Conservation (phyloP, 2,329 filamentous ascomycete species). For the Albifimbria verrucaria region DNA sequence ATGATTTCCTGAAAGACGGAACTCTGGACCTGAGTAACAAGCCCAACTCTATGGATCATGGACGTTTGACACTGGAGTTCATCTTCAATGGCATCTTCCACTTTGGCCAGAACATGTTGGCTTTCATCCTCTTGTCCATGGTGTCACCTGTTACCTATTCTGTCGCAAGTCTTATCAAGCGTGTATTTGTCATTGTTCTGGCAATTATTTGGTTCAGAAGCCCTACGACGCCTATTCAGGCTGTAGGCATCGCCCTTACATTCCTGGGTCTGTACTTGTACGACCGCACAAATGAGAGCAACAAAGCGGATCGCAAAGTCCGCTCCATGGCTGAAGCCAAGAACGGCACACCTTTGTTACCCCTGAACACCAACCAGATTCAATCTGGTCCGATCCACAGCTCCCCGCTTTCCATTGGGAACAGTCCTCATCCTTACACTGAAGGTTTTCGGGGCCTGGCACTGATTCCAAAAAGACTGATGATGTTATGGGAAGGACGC, state of each 20-base stretch:
- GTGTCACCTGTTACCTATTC: constrained; percentile 97
- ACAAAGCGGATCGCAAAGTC: constrained; percentile 81
- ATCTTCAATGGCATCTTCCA: constrained; percentile 97
- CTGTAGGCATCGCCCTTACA: constrained; percentile 79
- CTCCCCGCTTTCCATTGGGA: constrained; percentile 20
- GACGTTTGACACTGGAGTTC: constrained; percentile 76
- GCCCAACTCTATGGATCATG: constrained; percentile 72
- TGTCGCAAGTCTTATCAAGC: constrained; percentile 92
- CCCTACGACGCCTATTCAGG: constrained; percentile 79
- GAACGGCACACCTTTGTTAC: constrained; percentile 55
- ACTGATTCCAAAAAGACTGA: constrained; percentile 57
- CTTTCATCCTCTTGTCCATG: constrained; percentile 87
- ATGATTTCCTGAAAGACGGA: constrained; percentile 79
- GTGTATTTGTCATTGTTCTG: constrained; percentile 93
- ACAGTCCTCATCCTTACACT: constrained; percentile 37
- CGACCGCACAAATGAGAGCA: constrained; percentile 84
- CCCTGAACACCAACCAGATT: constrained; percentile 49
- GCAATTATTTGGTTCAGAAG: constrained; percentile 96
- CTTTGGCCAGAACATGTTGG: constrained; percentile 93
- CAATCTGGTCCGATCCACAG: constrained; percentile 15
- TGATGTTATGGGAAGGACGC: constrained; percentile 39
- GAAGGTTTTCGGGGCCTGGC: constrained; percentile 39
- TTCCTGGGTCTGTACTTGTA: constrained; percentile 94
- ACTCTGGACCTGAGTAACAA: constrained; percentile 58
- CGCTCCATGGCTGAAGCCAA: constrained; percentile 53